A percentile compares a stretch with the other conserved stretches of the same genome.
phyloP scores from a whole-genome alignment of 1,139 yeast species.

The Geotrichum bryndzae region DNA sequence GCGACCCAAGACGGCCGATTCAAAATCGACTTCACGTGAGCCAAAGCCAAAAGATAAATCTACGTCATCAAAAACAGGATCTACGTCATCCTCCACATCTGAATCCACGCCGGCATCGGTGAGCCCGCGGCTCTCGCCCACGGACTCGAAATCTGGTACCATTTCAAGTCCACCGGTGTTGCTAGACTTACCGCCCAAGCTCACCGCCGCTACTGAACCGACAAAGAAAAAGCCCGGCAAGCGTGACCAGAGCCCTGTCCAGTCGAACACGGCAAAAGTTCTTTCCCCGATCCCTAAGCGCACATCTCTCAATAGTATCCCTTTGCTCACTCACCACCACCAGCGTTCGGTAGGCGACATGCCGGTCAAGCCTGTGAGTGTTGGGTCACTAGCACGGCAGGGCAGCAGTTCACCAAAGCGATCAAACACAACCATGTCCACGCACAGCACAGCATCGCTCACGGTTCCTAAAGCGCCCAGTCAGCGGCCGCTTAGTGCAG shows the following conservation, averaged over 20 bases:
- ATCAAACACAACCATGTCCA: not conserved
- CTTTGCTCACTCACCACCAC: conserved; percentile 7
- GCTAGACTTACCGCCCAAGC: not conserved
- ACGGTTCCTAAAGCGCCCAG: conserved; percentile 1
- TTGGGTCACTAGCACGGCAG: not conserved
- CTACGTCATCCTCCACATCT: not conserved
- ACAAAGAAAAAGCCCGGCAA: not conserved
- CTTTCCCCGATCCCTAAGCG: conserved; percentile 11
- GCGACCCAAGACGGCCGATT: not conserved
- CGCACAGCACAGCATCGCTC: not conserved
- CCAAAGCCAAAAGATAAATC: not conserved
- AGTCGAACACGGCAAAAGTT: conserved; percentile 1
- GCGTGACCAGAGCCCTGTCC: not conserved
- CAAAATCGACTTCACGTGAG: not conserved
- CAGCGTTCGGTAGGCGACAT: conserved; percentile 4
- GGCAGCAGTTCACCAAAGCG: conserved; percentile 8
- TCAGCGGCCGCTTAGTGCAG: conserved; percentile 12
- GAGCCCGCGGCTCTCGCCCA: not conserved
- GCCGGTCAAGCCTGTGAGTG: not conserved
- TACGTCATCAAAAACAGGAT: not conserved
- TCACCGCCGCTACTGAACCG: not conserved
- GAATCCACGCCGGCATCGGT: not conserved
- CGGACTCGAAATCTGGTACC: not conserved
- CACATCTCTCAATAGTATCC: conserved; percentile 9
- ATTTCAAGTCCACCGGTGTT: not conserved